Percentiles rank a stretch among this genome's conserved stretches.
Conservation (phyloP, 768 basidiomycete genomes). For the Suillus discolor region DNA sequence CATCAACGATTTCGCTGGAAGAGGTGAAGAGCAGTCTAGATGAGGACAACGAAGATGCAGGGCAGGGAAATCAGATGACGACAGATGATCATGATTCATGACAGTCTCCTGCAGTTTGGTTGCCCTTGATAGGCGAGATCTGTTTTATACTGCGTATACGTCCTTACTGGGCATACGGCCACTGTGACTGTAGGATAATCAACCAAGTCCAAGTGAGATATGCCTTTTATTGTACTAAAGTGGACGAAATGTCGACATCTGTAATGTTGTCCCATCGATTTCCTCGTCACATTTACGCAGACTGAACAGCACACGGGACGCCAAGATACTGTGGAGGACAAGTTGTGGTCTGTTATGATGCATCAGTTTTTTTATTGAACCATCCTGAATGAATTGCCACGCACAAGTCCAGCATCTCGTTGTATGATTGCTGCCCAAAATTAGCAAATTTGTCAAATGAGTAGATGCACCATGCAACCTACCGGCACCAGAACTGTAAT, state of each 20-base stretch:
- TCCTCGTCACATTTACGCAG: background rate
- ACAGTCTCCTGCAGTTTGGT: background rate
- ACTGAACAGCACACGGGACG: background rate
- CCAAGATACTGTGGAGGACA: slow-evolving; percentile 1
- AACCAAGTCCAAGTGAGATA: background rate
- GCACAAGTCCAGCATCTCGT: background rate
- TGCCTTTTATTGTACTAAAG: background rate
- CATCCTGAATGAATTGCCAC: background rate
- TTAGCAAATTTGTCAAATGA: background rate
- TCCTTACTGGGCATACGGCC: too few species aligned
- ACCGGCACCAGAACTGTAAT: background rate
- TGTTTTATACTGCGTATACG: too few species aligned
- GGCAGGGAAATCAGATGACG: background rate
- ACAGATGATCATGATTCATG: background rate
- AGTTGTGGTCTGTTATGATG: background rate
- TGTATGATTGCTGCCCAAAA: background rate
- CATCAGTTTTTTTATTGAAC: background rate
- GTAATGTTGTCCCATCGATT: background rate
- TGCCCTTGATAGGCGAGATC: too few species aligned
- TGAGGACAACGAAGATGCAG: background rate
- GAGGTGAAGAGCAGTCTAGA: background rate
- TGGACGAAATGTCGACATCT: slow-evolving; percentile 1
- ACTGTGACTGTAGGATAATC: too few species aligned
- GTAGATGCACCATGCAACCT: background rate
- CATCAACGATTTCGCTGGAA: background rate